Evolutionary conservation across 495 filamentous ascomycete genomes (phyloP), one percentile per base, ranked within the genome.

Genomic region (Massariosphaeria phaeospora): DNA sequence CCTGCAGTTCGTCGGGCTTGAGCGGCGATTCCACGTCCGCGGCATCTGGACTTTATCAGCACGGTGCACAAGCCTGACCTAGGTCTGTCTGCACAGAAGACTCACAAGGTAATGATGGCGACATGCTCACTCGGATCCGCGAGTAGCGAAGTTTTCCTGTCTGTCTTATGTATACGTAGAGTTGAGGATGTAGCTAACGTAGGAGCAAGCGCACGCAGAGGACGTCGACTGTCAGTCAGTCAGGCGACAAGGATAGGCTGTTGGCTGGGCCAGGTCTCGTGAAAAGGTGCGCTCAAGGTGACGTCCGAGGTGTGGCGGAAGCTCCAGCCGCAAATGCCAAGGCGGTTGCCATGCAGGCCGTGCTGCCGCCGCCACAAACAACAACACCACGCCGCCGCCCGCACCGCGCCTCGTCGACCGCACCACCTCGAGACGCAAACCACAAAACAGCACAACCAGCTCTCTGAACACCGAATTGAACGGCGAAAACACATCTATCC

Each of bases 21-120:
- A 98, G 77, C 58, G 93, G 86, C 60, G 89, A 94, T 75, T 98
- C 93, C 56, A 90, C 93, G 75, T 98, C 93, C 46, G 91, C 89
- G 66, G 93, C 93, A 76, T 97, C 93, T 98, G 40, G 17, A 42
- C 20, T 56, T 54, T 53, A 50, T 35, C n/a, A n/a, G n/a, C 36
- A 48, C 36, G 64, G 55, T 67, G 60, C 57, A 54, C 30, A 55
- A 15, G 6, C 10, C 8, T 26, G 6, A 23, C 13, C 54, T 35
- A 34, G 20, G 64, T 40, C 59, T 42, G 20, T 36, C 58, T 29
- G 5, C 18, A 33, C 11, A 1, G 20, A 7, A 21, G 13, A 60
- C 63, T 52, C 30, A 66, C 63, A 66, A 10, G 63, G 63, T 52
- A 66, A 34, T 29, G 63, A 62, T 9, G 63, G 55, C 41, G 63